Percentiles rank a stretch among this genome's conserved stretches.
Evolutionary conservation across 1,284 basidiomycete genomes (phyloP).

Genomic region (Trichosporon sp.): DNA sequence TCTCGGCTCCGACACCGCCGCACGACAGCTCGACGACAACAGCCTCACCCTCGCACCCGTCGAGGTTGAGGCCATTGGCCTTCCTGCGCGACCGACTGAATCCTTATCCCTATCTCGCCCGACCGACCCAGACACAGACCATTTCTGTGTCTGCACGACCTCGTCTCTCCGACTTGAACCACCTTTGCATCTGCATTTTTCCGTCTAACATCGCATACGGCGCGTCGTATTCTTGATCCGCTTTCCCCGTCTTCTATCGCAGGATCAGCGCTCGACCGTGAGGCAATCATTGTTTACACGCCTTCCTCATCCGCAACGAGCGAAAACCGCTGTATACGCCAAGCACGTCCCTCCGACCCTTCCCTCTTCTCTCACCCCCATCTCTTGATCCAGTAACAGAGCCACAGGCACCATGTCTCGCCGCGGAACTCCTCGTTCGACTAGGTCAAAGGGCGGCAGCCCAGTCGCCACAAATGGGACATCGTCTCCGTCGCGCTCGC

Average conservation of each 20-base stretch:
- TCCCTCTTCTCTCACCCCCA: not conserved
- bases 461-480: not conserved
- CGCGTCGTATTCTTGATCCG: no score
- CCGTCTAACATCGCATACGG: no score
- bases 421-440: not conserved
- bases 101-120: no score
- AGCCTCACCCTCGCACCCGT: not conserved
- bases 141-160: no score
- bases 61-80: not conserved
- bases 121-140: no score
- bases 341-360: not conserved
- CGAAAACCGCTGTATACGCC: no score
- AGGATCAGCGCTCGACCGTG: not conserved
- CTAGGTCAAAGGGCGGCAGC: not conserved
- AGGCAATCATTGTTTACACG: not conserved
- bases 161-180: no score
- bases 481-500: constrained; percentile 1
- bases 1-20: not conserved
- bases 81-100: no score
- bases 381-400: not conserved
- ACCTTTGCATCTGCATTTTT: no score
- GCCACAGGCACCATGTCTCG: not conserved
- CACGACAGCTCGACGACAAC: not conserved
- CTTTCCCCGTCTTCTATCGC: no score
- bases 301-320: no score